These are phyloP conservation scores for Kwoniella dendrophila DNA, from an alignment of 768 basidiomycete species.

Conservation along the genomic window DNA sequence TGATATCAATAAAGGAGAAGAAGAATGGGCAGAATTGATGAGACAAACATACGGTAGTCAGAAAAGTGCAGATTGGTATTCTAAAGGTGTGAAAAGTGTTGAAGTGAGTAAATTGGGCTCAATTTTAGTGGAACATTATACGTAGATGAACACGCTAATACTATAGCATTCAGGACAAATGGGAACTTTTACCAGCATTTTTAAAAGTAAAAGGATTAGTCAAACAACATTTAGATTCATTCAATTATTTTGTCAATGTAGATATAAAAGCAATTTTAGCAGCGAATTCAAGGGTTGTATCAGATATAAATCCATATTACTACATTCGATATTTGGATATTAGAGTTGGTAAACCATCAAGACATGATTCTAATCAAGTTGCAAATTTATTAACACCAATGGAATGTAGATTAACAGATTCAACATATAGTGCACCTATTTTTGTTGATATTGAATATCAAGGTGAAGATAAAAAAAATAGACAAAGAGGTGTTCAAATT, in stretches of 20 bases:
- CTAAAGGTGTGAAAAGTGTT: constrained; percentile 85
- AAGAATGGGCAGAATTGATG: constrained; percentile 55
- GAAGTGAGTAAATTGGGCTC: constrained; percentile 77
- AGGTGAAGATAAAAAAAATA: constrained; percentile 83
- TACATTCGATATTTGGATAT: constrained; percentile 97
- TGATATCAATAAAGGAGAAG: constrained; percentile 46
- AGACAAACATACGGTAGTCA: constrained; percentile 37
- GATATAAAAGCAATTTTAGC: constrained; percentile 87
- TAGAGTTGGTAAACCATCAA: constrained; percentile 84
- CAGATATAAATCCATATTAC: constrained; percentile 90
- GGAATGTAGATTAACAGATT: constrained; percentile 94
- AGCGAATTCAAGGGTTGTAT: constrained; percentile 65
- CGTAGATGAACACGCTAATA: not conserved
- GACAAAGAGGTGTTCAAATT: constrained; percentile 77
- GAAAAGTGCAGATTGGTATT: constrained; percentile 66
- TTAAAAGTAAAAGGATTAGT: constrained; percentile 97
- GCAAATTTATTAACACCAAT: constrained; percentile 89
- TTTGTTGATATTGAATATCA: constrained; percentile 94
- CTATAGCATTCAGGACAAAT: constrained; percentile 75
- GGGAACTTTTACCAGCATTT: constrained; percentile 94
- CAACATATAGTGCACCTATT: constrained; percentile 90
- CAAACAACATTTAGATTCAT: constrained; percentile 98
- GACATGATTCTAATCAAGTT: constrained; percentile 64
- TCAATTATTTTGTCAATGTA: constrained; percentile 97
- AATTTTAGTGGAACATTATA: not conserved